These are phyloP conservation scores for Suhomyces anneliseae DNA, from an alignment of 1,139 yeast species.

Conservation along the genomic window DNA sequence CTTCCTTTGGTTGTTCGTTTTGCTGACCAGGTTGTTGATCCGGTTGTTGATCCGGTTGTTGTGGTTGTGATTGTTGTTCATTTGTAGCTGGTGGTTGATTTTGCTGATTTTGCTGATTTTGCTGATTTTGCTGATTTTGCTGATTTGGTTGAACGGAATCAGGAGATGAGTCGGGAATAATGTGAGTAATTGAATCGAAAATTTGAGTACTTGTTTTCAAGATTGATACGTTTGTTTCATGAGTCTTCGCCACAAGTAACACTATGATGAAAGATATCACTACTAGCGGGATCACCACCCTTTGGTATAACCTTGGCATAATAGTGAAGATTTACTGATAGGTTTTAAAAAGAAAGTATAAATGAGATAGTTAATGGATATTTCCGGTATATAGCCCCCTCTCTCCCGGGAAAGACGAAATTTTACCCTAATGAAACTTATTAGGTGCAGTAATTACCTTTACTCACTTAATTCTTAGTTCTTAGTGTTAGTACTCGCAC, in stretches of 20 bases:
- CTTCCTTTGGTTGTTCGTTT: not conserved
- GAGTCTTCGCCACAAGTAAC: slow-evolving; percentile 4
- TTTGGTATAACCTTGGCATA: slow-evolving; percentile 19
- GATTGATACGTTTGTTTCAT: slow-evolving; percentile 1
- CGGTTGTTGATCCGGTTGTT: not conserved
- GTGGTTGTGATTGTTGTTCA: no score
- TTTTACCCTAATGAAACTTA: no score
- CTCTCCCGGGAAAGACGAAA: no score
- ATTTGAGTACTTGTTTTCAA: slow-evolving; percentile 15
- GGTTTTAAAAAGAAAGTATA: no score
- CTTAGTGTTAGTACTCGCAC: no score
- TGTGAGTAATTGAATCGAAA: slow-evolving; percentile 22
- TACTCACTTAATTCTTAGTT: not conserved
- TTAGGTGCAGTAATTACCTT: not conserved
- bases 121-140: not conserved
- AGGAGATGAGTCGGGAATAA: slow-evolving; percentile 7
- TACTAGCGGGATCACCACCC: slow-evolving; percentile 18
- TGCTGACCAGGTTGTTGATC: not conserved
- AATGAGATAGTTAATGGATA: not conserved
- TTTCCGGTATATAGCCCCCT: not conserved
- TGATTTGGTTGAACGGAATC: not conserved
- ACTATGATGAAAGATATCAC: slow-evolving; percentile 16
- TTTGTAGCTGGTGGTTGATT: not conserved
- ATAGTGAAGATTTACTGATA: not conserved
- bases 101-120: not conserved